Conservation (phyloP, 768 basidiomycete genomes). For the Rhizopogon vulgaris region DNA sequence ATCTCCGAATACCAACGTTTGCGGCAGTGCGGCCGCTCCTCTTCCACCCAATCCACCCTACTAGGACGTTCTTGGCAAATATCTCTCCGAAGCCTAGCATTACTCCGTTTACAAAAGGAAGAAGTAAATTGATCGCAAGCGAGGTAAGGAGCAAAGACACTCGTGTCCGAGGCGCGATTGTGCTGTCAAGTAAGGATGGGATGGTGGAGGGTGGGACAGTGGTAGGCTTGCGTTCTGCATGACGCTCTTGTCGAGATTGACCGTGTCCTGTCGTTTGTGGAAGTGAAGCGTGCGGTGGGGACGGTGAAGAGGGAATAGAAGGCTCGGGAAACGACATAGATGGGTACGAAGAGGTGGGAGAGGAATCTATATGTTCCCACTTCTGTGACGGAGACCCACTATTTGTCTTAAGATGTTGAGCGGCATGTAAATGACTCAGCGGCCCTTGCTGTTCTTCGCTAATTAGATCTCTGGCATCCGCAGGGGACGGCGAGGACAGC, state of each 20-base stretch:
- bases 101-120: conserved; percentile 90
- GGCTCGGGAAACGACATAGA: conserved; percentile 72
- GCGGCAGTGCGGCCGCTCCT: conserved; percentile 17
- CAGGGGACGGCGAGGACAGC: conserved; percentile 29
- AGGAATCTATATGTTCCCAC: conserved; percentile 71
- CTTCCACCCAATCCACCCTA: conserved; percentile 45
- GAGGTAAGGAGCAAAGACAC: conserved; percentile 55
- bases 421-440: conserved; percentile 2
- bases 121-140: conserved; percentile 74
- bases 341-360: conserved; percentile 62
- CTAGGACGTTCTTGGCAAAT: conserved; percentile 74
- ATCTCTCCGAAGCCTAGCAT: conserved; percentile 98
- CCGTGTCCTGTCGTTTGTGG: conserved; percentile 6
- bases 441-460: conserved; percentile 33
- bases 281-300: conserved; percentile 17
- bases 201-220: conserved; percentile 42
- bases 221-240: conserved; percentile 21
- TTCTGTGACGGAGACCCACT: conserved; percentile 39
- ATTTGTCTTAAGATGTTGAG: conserved; percentile 10
- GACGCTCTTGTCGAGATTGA: conserved; percentile 14
- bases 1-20: conserved; percentile 21
- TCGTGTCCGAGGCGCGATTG: conserved; percentile 49
- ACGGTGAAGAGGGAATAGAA: conserved; percentile 45
- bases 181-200: conserved; percentile 62
- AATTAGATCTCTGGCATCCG: conserved; percentile 35